Percentiles rank a stretch among this genome's conserved stretches.
Evolutionary conservation across 345 rosid species (phyloP).

Genomic region (Brassica nigra): DNA sequence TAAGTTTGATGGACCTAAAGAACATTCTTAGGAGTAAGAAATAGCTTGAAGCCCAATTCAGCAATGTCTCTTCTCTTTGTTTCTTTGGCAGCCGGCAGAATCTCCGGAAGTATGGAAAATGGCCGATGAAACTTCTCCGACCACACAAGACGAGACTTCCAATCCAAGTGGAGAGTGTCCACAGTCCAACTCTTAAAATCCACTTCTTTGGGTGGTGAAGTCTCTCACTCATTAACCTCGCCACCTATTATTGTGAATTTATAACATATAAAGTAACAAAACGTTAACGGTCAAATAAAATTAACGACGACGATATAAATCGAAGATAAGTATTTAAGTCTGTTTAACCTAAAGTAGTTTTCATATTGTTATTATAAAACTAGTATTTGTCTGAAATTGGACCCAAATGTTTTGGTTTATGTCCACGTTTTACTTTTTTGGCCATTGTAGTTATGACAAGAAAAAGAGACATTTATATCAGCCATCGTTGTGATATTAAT

Average conservation of each 20-base stretch:
- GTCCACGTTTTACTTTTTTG: background rate
- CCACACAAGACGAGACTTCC: constrained; percentile 82
- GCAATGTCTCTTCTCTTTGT: constrained; percentile 51
- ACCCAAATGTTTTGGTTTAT: background rate
- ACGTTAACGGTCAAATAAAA: background rate
- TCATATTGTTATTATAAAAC: background rate
- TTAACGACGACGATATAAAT: background rate
- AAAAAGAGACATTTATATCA: background rate
- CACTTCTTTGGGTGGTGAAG: constrained; percentile 73
- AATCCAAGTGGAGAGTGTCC: constrained; percentile 68
- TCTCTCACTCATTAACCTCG: constrained; percentile 56
- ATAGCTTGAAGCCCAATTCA: constrained; percentile 60
- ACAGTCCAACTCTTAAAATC: constrained; percentile 54
- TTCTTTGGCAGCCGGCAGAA: constrained; percentile 52
- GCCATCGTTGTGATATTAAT: background rate
- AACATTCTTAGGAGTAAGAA: constrained; percentile 55
- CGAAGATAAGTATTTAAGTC: background rate
- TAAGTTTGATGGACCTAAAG: constrained; percentile 60
- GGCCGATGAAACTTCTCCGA: constrained; percentile 44
- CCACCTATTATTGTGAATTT: constrained; percentile 42
- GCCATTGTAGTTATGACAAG: constrained; percentile 11
- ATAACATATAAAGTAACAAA: background rate
- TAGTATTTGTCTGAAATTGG: background rate
- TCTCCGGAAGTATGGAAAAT: constrained; percentile 54
- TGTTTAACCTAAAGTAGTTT: background rate